Evolutionary conservation across 2,329 filamentous ascomycete species (phyloP).

Genomic region (Ascochyta viciae-villosae): DNA sequence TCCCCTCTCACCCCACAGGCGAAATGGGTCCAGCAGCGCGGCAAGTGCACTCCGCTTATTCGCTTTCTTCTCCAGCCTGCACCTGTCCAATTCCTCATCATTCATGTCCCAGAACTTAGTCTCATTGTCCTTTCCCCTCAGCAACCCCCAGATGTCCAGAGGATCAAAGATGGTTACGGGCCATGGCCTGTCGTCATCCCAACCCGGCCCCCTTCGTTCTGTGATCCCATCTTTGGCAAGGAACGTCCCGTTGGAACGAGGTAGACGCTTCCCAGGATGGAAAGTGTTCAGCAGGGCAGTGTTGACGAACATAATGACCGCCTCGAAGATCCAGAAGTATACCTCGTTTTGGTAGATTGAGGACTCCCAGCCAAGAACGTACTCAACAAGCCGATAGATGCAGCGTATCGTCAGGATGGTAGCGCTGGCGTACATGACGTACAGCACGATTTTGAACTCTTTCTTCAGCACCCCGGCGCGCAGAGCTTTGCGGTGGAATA

Average conservation of each 20-base stretch:
- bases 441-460: constrained; percentile 54
- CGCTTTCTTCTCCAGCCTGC: constrained; percentile 35
- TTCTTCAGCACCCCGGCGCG: constrained; percentile 49
- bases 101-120: constrained; percentile 49
- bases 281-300: constrained; percentile 60
- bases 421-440: constrained; percentile 58
- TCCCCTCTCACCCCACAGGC: constrained; percentile 37
- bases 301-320: constrained; percentile 59
- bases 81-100: constrained; percentile 38
- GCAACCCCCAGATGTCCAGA: constrained; percentile 44
- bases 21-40: constrained; percentile 40
- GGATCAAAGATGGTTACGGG: constrained; percentile 50
- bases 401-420: constrained; percentile 57
- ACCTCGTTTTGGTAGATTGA: constrained; percentile 54
- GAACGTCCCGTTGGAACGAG: constrained; percentile 59
- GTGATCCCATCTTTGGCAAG: constrained; percentile 60
- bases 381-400: constrained; percentile 62
- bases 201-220: constrained; percentile 59
- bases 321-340: constrained; percentile 64
- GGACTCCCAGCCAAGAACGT: constrained; percentile 50
- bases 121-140: constrained; percentile 43
- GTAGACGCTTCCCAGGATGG: constrained; percentile 60
- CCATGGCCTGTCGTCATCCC: constrained; percentile 56
- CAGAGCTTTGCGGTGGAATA: constrained; percentile 56
- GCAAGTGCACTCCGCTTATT: constrained; percentile 31